Evolutionary conservation across 495 filamentous ascomycete genomes (phyloP).

Genomic region (Penicillium lividum): DNA sequence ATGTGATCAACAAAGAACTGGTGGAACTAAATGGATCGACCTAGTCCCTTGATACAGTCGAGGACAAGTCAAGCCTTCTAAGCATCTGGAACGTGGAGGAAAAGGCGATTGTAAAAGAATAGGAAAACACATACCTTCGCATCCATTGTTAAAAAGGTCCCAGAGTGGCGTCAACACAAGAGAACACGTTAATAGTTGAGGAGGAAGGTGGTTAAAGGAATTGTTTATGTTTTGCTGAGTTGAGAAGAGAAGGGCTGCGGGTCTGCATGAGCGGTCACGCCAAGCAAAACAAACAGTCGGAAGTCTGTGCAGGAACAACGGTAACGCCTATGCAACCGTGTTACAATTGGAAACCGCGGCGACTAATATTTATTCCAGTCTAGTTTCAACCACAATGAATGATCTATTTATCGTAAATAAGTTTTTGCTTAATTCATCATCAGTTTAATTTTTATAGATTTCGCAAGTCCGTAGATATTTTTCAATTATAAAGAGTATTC

Average conservation of each 20-base stretch:
- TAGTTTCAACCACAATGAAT: not conserved
- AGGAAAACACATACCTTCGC: constrained; percentile 40
- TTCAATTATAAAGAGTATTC: not conserved
- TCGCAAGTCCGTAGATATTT: not conserved
- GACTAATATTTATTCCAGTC: not conserved
- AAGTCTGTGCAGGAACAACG: constrained; percentile 1
- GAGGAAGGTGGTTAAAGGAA: constrained; percentile 3
- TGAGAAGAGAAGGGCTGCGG: constrained; percentile 20
- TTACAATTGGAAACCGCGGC: not conserved
- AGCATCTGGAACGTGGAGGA: not conserved
- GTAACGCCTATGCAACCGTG: not conserved
- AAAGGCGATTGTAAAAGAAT: constrained; percentile 3
- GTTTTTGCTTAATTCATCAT: not conserved
- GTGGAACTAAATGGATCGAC: not conserved
- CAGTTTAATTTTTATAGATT: not conserved
- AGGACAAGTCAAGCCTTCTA: not conserved
- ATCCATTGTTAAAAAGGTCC: constrained; percentile 34
- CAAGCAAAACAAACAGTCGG: constrained; percentile 31
- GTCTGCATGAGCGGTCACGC: constrained; percentile 20
- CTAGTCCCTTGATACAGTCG: not conserved
- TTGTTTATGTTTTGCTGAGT: constrained; percentile 43
- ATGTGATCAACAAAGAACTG: not conserved
- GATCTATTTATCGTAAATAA: not conserved
- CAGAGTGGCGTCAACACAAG: constrained; percentile 1
- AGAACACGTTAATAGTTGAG: constrained; percentile 8